These are phyloP conservation scores for Amylocystis lapponica DNA, from an alignment of 768 basidiomycete species.

Conservation along the genomic window DNA sequence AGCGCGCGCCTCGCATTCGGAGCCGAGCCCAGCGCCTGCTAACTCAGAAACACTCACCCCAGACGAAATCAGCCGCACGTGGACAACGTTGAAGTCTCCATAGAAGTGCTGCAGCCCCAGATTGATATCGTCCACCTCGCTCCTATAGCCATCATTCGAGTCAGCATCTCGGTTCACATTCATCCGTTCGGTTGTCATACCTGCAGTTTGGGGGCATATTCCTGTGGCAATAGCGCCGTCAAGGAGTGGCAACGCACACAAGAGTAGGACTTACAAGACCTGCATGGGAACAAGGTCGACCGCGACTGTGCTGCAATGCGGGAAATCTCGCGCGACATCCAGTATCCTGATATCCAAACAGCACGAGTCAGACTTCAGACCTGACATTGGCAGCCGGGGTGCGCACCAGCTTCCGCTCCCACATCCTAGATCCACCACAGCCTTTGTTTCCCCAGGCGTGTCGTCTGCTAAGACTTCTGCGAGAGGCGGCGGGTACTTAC, in stretches of 20 bases:
- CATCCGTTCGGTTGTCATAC: conserved; percentile 25
- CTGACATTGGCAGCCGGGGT: too few relatives aligned
- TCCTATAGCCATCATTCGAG: conserved; percentile 35
- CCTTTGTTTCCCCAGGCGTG: conserved; percentile 50
- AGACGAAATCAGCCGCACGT: conserved; percentile 63
- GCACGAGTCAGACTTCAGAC: background rate
- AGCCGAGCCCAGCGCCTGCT: too few relatives aligned
- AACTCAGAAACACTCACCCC: conserved; percentile 54
- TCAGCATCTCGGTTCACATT: background rate
- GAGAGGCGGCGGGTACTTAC: conserved; percentile 60
- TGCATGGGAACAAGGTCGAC: conserved; percentile 83
- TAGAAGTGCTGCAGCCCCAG: conserved; percentile 80
- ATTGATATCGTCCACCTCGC: conserved; percentile 82
- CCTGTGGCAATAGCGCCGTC: too few relatives aligned
- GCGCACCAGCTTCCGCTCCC: conserved; percentile 76
- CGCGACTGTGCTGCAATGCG: conserved; percentile 60
- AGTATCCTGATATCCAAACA: conserved; percentile 54
- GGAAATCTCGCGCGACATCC: conserved; percentile 68
- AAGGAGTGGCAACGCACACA: conserved; percentile 6
- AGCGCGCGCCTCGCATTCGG: conserved; percentile 8
- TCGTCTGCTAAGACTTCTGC: conserved; percentile 55
- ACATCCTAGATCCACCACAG: conserved; percentile 70
- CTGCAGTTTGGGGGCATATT: conserved; percentile 67
- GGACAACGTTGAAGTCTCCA: conserved; percentile 71
- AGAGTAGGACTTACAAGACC: conserved; percentile 42